A percentile compares a stretch with the other conserved stretches of the same genome.
Conservation (phyloP, 2,329 filamentous ascomycete species). For the Coniochaeta prunicola region DNA sequence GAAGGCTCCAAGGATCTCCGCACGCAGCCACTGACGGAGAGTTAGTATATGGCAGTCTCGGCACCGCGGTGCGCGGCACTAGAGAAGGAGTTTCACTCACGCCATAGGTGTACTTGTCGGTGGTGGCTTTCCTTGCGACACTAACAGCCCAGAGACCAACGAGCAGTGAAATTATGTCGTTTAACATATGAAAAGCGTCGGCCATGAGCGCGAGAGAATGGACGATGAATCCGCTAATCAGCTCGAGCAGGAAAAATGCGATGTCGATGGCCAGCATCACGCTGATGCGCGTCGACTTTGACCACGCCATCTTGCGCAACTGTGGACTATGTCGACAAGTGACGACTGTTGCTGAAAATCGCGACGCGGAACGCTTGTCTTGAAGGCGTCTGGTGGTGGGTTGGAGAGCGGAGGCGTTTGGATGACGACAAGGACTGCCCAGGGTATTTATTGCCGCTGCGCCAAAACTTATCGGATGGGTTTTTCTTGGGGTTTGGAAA, state of each 20-base stretch:
- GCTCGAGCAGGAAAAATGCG: constrained; percentile 83
- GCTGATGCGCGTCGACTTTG: constrained; percentile 86
- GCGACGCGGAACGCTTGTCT: neutral
- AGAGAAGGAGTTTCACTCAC: constrained; percentile 40
- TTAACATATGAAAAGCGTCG: constrained; percentile 98
- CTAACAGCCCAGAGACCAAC: constrained; percentile 95
- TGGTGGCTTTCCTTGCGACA: constrained; percentile 75
- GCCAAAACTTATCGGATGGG: neutral
- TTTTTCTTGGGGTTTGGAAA: neutral
- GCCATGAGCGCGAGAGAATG: constrained; percentile 90
- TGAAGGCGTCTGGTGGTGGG: neutral
- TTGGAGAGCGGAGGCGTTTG: neutral
- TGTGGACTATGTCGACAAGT: neutral
- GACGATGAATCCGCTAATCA: constrained; percentile 78
- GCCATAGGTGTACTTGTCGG: constrained; percentile 92
- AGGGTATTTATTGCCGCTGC: neutral
- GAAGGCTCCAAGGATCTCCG: constrained; percentile 91
- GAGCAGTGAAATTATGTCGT: constrained; percentile 90
- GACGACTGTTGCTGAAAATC: neutral
- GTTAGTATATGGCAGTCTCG: constrained; percentile 13
- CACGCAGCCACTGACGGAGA: constrained; percentile 73
- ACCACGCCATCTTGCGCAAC: constrained; percentile 70
- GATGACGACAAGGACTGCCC: neutral
- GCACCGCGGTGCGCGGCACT: neutral
- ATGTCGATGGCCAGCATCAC: constrained; percentile 89